Base-by-base conservation (phyloP, 768 basidiomycete species). In the Rhizopogon vinicolor region DNA sequence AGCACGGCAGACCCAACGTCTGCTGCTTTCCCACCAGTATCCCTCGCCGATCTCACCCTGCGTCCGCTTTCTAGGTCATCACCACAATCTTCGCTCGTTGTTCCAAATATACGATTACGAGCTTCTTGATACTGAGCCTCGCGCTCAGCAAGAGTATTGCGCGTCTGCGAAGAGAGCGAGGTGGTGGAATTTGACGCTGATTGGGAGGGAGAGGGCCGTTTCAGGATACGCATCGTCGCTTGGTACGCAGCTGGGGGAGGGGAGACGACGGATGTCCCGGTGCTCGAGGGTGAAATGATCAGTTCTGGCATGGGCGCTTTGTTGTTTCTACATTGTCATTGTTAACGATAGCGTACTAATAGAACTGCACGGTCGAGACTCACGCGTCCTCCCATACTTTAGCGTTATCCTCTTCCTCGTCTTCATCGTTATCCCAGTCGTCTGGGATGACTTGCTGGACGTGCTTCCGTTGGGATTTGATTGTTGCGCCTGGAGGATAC, bases 41-140 rank as follows among this genome's bases (percentile, higher is more conserved):
- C 39, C 37, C 31, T 35, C 16, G 51, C 41, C 19, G 51, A 45
- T 56, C 44, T 31, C 28, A 25, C 40, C n/a, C 37, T 44, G 31
- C 12, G 12, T 41, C 18, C 55, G 33, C n/a, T 7, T 28, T 19
- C 51, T 35, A 22, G 5, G 7, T 42, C 48, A 55, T 16, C 52
- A 37, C 25, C 39, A 41, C 53, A 45, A 22, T n/a, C 52, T 40
- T 55, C 62, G 3, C 59, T 57, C 28, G 62, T 58, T 16, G 60
- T 61, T 3, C 84, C 83, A 57, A 91, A 91, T 51, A 91, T 91
- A 19, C 89, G 78, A 53, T 85, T 82, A 28, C 89, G 73, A 3
- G 89, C 88, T 18, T 83, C 86, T 54, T 85, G 79, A 66, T 91
- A 91, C 52, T 83, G 78, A 16, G 81, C 85, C 65, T 89, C 88